Conservation (phyloP, 495 filamentous ascomycete genomes). For the Aspergillus egyptiacus region DNA sequence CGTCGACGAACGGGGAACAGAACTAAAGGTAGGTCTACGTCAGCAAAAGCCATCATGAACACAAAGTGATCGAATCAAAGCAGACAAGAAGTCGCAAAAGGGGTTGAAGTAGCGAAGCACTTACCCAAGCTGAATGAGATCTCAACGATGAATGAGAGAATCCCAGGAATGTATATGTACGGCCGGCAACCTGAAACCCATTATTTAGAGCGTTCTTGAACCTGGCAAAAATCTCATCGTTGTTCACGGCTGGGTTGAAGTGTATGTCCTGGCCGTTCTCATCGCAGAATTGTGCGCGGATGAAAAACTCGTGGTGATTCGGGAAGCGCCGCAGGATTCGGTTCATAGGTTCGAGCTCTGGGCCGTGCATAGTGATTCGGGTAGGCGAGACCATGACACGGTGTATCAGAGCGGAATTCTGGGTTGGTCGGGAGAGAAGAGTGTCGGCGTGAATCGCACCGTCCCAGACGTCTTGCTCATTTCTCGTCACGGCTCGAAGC, state of each 20-base stretch:
- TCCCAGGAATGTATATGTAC: constrained; percentile 62
- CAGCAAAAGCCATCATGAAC: not conserved
- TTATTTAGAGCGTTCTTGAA: constrained; percentile 52
- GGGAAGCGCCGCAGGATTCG: constrained; percentile 67
- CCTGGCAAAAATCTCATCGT: constrained; percentile 45
- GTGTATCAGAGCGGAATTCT: constrained; percentile 38
- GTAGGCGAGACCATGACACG: constrained; percentile 62
- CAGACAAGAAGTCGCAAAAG: too few species aligned
- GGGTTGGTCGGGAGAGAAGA: not conserved
- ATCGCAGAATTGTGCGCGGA: constrained; percentile 66
- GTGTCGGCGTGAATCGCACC: constrained; percentile 1
- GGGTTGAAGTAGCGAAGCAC: too few species aligned
- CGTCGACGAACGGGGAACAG: constrained; percentile 58
- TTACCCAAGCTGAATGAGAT: constrained; percentile 53
- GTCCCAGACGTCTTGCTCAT: constrained; percentile 10
- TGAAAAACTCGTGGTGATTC: constrained; percentile 56
- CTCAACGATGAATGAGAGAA: constrained; percentile 78
- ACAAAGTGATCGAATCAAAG: too few species aligned
- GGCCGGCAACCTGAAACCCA: constrained; percentile 58
- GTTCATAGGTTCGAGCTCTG: constrained; percentile 64
- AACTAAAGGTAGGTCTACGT: constrained; percentile 34
- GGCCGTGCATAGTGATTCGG: constrained; percentile 63
- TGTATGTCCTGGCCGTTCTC: constrained; percentile 62
- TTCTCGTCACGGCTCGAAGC: constrained; percentile 3
- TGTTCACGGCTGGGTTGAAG: constrained; percentile 48